These are phyloP conservation scores for Rhodosporidiobolus odoratus DNA, from an alignment of 768 basidiomycete species.

Conservation along the genomic window DNA sequence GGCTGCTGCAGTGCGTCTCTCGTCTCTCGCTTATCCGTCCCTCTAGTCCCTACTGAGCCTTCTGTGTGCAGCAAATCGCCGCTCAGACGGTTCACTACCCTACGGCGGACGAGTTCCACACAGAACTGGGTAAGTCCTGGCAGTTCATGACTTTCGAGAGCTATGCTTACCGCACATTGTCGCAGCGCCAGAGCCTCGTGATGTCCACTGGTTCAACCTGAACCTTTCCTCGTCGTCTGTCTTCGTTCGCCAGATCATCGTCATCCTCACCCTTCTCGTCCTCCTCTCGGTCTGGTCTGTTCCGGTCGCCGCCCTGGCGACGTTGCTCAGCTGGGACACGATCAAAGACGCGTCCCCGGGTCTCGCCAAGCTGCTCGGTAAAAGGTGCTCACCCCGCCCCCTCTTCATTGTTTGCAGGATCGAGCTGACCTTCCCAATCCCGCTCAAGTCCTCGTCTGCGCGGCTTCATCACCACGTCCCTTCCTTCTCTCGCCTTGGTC, in stretches of 20 bases:
- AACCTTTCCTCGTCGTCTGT: constrained; percentile 58
- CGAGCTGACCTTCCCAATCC: neutral
- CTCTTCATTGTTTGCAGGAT: too few relatives aligned
- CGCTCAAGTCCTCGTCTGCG: constrained; percentile 50
- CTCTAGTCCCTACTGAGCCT: neutral
- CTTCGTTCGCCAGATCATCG: constrained; percentile 64
- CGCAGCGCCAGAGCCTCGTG: constrained; percentile 86
- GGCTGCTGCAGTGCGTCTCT: constrained; percentile 65
- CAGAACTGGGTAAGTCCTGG: constrained; percentile 34
- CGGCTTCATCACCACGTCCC: constrained; percentile 87
- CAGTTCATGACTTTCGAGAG: neutral
- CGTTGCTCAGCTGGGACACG: constrained; percentile 83
- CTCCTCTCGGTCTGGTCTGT: constrained; percentile 87
- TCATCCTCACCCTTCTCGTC: constrained; percentile 62
- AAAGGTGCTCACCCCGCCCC: constrained; percentile 50
- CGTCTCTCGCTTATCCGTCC: neutral
- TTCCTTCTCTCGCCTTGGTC: constrained; percentile 86
- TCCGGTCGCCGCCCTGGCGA: constrained; percentile 79
- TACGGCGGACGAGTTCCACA: constrained; percentile 41
- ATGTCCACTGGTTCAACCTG: constrained; percentile 92
- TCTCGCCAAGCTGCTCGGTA: constrained; percentile 76
- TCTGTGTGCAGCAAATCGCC: constrained; percentile 62
- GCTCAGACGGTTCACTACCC: constrained; percentile 64
- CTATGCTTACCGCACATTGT: neutral
- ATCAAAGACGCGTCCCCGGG: constrained; percentile 86